Evolutionary conservation across 1,284 basidiomycete species (phyloP).

Genomic region (Amylostereum chailletii): DNA sequence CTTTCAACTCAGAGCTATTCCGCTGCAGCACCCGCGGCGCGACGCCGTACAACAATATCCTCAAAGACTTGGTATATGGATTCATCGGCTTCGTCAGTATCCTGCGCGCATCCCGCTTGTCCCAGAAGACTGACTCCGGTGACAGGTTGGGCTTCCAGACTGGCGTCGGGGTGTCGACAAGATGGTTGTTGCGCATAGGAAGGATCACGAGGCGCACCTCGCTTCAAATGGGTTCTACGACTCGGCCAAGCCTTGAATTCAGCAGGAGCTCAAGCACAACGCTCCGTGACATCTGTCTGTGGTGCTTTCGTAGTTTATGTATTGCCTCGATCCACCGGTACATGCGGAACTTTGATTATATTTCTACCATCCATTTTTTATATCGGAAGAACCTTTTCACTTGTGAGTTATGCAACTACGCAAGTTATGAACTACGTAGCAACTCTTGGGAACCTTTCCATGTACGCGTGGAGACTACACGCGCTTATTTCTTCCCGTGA

Average conservation of each 20-base stretch:
- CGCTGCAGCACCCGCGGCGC: conserved; percentile 62
- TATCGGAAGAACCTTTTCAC: too few species aligned
- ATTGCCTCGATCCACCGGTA: too few species aligned
- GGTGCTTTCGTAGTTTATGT: too few species aligned
- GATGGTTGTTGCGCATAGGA: conserved; percentile 32
- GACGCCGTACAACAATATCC: conserved; percentile 53
- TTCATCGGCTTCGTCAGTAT: conserved; percentile 36
- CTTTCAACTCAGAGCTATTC: conserved; percentile 64
- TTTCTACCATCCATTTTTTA: too few species aligned
- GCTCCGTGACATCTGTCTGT: too few species aligned
- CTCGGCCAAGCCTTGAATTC: background rate
- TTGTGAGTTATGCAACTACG: too few species aligned
- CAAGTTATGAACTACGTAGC: too few species aligned
- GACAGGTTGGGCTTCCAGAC: conserved; percentile 40
- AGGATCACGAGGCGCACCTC: conserved; percentile 41
- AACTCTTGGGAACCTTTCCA: too few species aligned
- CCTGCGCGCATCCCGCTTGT: background rate
- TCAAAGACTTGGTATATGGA: conserved; percentile 44
- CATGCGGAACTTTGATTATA: too few species aligned
- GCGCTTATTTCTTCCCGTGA: too few species aligned
- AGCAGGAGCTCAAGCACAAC: too few species aligned
- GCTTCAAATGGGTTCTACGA: conserved; percentile 12
- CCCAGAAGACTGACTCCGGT: background rate
- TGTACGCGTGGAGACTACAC: too few species aligned
- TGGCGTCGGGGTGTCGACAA: conserved; percentile 47